A percentile compares a stretch with the other conserved stretches of the same genome.
Evolutionary conservation across 805 yeast species (phyloP).

Genomic region (Wickerhamomyces bisporus): DNA sequence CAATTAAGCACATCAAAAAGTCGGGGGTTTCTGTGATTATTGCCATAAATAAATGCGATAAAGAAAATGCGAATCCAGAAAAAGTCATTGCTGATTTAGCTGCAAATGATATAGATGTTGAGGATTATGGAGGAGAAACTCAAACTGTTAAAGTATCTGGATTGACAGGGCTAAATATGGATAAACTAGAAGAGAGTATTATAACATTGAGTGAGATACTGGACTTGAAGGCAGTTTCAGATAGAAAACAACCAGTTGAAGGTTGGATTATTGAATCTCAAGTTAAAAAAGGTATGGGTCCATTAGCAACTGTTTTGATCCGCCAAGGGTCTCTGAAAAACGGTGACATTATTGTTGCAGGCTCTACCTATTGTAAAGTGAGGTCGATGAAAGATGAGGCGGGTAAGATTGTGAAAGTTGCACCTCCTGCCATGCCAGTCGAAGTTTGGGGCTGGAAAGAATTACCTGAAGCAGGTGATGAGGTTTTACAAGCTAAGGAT

Average conservation of each 20-base stretch:
- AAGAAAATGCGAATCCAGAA: constrained; percentile 67
- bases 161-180: constrained; percentile 85
- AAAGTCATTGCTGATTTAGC: constrained; percentile 76
- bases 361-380: constrained; percentile 81
- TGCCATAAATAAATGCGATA: constrained; percentile 90
- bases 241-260: constrained; percentile 47
- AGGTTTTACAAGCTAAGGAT: constrained; percentile 65
- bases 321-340: constrained; percentile 69
- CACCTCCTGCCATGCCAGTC: constrained; percentile 86
- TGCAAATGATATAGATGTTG: constrained; percentile 73
- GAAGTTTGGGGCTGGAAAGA: constrained; percentile 94
- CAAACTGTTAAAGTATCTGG: constrained; percentile 88
- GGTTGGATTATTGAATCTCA: constrained; percentile 91
- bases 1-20: constrained; percentile 84
- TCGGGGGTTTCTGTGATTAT: constrained; percentile 82
- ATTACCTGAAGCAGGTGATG: constrained; percentile 87
- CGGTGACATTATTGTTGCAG: constrained; percentile 79
- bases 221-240: constrained; percentile 64
- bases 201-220: constrained; percentile 77
- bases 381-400: constrained; percentile 70
- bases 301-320: constrained; percentile 78
- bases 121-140: constrained; percentile 92
- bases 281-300: constrained; percentile 76
- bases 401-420: constrained; percentile 57
- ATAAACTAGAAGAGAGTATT: constrained; percentile 82